Evolutionary conservation across 768 basidiomycete species (phyloP), one percentile per base, ranked within the genome.

Genomic region (Suillus luteus): DNA sequence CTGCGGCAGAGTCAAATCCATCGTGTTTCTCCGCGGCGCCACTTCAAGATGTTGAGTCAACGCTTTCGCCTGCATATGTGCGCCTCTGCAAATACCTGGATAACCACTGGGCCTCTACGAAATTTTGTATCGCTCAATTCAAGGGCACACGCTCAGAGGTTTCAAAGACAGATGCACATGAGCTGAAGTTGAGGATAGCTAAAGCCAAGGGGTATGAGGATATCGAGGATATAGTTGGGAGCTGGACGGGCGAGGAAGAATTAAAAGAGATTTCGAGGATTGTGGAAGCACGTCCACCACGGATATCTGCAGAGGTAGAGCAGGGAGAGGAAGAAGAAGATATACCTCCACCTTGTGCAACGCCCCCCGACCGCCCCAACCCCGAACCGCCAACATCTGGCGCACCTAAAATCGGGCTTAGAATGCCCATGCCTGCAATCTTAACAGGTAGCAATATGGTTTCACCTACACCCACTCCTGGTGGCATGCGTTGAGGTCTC

Each of bases 1-100:
- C 95, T 6, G 95, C 90, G 1, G 97, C 96, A 7, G 97, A 99
- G 75, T 77, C 89, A 5, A 99, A 99, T 75, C 93, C 95, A 0
- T 88, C 92, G 0, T 91, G 94, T 68, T 99, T 99, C 80, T 85
- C 86, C 2, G 77, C 83, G 19, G 83, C 73, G 0, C 91, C 91
- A 3, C 78, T 93, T 31, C 72, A 79, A 14, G 91, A 95, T 67
- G 76, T 95, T 1, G 89, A 91, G 65, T 76, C 77, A 60, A 87
- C 83, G 5, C 78, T 97, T 33, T 78, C 92, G 55, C 90, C 91
- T 31, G 76, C 87, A 6, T 92, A 94, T 75, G 69, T 94, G 65
- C 88, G 88, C 66, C 70, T 97, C 76, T 82, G 85, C 31, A 83
- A 85, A 75, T 93, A 94, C 71, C 78, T 95, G 10, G 83, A 86